Conservation (phyloP, 805 yeast species). For the Geotrichum ghanense region DNA sequence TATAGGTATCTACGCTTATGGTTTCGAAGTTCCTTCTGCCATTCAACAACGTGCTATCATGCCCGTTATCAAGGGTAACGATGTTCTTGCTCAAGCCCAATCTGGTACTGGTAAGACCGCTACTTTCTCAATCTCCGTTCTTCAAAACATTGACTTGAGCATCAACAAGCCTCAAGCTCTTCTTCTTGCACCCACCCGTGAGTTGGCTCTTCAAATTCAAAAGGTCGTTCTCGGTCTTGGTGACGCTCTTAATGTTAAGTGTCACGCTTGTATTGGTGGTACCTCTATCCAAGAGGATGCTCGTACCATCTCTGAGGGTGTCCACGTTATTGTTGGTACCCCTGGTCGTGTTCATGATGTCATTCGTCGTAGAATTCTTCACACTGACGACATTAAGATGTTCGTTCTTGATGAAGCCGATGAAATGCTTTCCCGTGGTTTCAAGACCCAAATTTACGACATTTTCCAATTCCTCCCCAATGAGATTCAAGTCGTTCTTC, state of each 20-base stretch:
- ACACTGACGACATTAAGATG: constrained; percentile 79
- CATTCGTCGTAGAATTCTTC: constrained; percentile 82
- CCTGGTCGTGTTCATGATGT: constrained; percentile 97
- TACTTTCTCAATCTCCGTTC: constrained; percentile 60
- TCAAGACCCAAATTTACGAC: constrained; percentile 91
- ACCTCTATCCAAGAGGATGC: constrained; percentile 82
- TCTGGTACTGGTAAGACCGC: constrained; percentile 92
- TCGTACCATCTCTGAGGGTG: constrained; percentile 72
- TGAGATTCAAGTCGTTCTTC: constrained; percentile 85
- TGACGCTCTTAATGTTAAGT: constrained; percentile 76
- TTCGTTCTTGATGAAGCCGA: constrained; percentile 97
- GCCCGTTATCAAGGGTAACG: constrained; percentile 66
- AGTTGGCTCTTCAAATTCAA: constrained; percentile 92
- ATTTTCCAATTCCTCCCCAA: constrained; percentile 82
- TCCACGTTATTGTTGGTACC: constrained; percentile 92
- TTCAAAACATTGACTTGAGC: constrained; percentile 53
- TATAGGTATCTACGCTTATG: constrained; percentile 64
- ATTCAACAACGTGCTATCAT: constrained; percentile 73
- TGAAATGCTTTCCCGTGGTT: constrained; percentile 88
- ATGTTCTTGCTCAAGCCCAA: constrained; percentile 74
- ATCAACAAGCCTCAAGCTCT: constrained; percentile 79
- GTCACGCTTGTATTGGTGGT: constrained; percentile 98
- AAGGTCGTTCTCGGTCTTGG: constrained; percentile 87
- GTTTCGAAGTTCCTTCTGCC: constrained; percentile 73
- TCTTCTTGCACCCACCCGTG: constrained; percentile 95